Conservation (phyloP, 2,329 filamentous ascomycete species). For the Hymenoscyphus linearis region DNA sequence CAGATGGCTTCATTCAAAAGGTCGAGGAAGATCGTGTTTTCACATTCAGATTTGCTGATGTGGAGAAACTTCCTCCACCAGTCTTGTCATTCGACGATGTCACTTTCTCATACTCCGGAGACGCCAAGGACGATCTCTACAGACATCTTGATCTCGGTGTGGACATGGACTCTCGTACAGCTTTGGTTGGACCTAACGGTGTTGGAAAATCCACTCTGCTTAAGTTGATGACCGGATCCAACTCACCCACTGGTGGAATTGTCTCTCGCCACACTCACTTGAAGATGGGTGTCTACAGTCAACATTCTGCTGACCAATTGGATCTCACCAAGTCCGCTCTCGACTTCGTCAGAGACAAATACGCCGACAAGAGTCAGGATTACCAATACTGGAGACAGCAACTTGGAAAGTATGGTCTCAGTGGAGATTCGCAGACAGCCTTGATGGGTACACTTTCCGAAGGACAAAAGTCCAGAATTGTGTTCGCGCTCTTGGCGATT, state of each 20-base stretch:
- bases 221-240: slow-evolving; percentile 92
- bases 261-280: slow-evolving; percentile 94
- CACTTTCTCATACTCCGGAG: slow-evolving; percentile 95
- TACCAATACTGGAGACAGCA: slow-evolving; percentile 99
- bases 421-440: slow-evolving; percentile 89
- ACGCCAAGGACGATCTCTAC: slow-evolving; percentile 86
- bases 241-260: slow-evolving; percentile 74
- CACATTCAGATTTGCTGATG: slow-evolving; percentile 96
- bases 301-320: slow-evolving; percentile 97
- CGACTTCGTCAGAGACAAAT: slow-evolving; percentile 97
- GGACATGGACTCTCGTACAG: slow-evolving; percentile 98
- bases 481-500: slow-evolving; percentile 93
- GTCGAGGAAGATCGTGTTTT: slow-evolving; percentile 83
- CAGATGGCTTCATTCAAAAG: slow-evolving; percentile 95
- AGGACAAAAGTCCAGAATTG: slow-evolving; percentile 96
- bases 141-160: slow-evolving; percentile 96
- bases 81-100: slow-evolving; percentile 96
- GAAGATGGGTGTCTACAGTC: slow-evolving; percentile 96
- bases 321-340: slow-evolving; percentile 96
- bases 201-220: slow-evolving; percentile 97
- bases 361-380: slow-evolving; percentile 81
- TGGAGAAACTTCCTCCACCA: slow-evolving; percentile 97
- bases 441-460: slow-evolving; percentile 98
- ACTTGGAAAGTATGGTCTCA: slow-evolving; percentile 89
- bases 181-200: slow-evolving; percentile 96